Evolutionary conservation across 108 stramenopile species (phyloP), one percentile per base, ranked within the genome.

Genomic region (Cyclotella choctawhatcheeana): DNA sequence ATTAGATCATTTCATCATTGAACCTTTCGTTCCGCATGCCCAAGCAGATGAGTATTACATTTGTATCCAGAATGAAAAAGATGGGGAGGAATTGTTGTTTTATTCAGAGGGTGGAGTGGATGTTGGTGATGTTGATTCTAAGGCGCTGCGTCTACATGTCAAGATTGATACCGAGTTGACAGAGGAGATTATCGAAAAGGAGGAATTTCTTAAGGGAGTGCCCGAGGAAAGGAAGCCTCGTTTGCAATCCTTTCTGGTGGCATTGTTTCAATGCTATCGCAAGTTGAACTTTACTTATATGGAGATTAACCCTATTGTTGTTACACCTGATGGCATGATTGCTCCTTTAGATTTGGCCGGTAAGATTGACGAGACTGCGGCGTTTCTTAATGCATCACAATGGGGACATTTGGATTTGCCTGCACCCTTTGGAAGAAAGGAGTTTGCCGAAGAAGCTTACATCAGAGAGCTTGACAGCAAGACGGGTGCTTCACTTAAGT

Each of bases 221-320:
- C 87, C 91, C 12, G 73, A 69, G 22, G 76, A 69, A 37, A 77
- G 88, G 22, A 65, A 69, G 34, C 69, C 69, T 26, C 54, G 71
- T 13, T 71, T 95, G 2, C 82, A 87, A 12, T 72, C 73, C 21
- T 96, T 95, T 83, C 45, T 93, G 25, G 43, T 73, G 2, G 89
- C 88, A 7, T 66, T 96, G 18, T 82, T 94, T 54, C 56, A 88
- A 40, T 76, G 89, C 1, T 94, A 92, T 80, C 72, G 93, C 14
- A 88, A 79, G 54, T 74, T 96, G 33, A 91, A 96, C 72, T 96
- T 96, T 68, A 84, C 79, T 13, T 93, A 93, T 82, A 83, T 94
- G 87, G 93, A 96, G 47, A 94, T 96, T 59, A 96, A 96, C 64
- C 96, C 96, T 2, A 78, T 96, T 44, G 96, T 95, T 13, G 78